Conservation (phyloP, 495 filamentous ascomycete genomes). For the Trypethelium eluteriae region DNA sequence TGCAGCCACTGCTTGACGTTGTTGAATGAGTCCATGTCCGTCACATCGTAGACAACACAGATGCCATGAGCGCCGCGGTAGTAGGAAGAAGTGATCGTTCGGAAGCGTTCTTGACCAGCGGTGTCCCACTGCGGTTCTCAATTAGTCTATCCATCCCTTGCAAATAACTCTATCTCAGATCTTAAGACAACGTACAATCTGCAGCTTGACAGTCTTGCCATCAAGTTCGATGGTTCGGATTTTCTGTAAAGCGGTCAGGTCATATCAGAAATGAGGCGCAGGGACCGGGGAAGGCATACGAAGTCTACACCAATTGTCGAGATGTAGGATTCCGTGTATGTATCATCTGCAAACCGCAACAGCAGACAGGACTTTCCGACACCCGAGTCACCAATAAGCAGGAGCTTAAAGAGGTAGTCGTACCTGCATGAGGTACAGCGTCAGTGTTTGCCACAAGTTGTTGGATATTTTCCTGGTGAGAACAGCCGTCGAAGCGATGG, state of each 20-base stretch:
- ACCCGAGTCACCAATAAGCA: conserved; percentile 99
- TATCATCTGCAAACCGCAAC: conserved; percentile 96
- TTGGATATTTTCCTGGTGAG: background rate
- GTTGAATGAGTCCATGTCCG: conserved; percentile 99
- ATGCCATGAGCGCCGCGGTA: conserved; percentile 98
- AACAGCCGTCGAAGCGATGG: background rate
- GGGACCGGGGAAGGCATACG: conserved; percentile 48
- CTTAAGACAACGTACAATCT: conserved; percentile 66
- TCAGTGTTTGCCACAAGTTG: background rate
- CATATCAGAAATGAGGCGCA: background rate
- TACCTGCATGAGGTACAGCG: conserved; percentile 55
- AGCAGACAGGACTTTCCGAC: conserved; percentile 99
- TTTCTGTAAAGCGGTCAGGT: conserved; percentile 56
- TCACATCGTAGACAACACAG: conserved; percentile 99
- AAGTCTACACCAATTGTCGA: conserved; percentile 99
- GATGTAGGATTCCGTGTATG: conserved; percentile 99
- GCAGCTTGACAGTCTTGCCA: conserved; percentile 98
- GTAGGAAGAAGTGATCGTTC: conserved; percentile 98
- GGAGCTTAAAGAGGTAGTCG: conserved; percentile 99
- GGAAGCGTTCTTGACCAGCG: conserved; percentile 97
- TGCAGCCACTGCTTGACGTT: conserved; percentile 99
- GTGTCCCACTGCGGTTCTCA: conserved; percentile 76
- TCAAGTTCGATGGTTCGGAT: conserved; percentile 99
- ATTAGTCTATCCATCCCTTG: background rate
- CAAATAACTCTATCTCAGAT: background rate